Base-by-base conservation (phyloP, 305 asterid genomes). In the Euphrasia arctica region DNA sequence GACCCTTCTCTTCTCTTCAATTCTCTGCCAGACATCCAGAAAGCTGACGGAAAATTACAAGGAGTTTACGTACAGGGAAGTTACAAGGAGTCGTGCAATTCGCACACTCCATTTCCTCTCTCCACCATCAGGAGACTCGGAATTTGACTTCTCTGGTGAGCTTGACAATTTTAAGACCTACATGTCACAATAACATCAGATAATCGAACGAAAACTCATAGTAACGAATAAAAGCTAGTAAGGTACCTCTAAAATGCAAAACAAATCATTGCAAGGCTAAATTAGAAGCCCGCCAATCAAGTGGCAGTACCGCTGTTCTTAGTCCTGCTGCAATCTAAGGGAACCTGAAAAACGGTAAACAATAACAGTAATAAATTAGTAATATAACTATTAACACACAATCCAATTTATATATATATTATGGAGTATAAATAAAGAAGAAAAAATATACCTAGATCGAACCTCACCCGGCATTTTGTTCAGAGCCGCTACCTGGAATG, bases 241-340 rank as follows among this genome's bases (percentile, higher is more conserved):
- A 34, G 5, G 41, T 34, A 34, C 41, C 41, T 34, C 42, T 79
- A 86, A 95, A 88, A 90, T 85, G 95, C 97, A 83, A 84, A 80
- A 78, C 71, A 70, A 80, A 85, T 78, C 77, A 82, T 79, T 91
- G 95, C 95, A 85, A 91, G 98, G 97, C 91, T 78, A 91, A 95
- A 91, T 85, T 78, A 72, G 92, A 85, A 91, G 95, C 90, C 95
- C 77, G 85, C 95, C 92, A 87, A 85, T 82, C 78, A 71, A 82
- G 89, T 89, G 90, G 95, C 98, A 84, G 90, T 89, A 82, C 86
- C 74, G 87, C 91, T 86, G 86, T 82, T 85, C 88, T 89, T 87
- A 87, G 96, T 86, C 96, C 95, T 85, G 95, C 98, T 91, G 98
- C 93, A 89, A 85, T 87, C 97, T 83, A 89, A 81, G 74, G 91